Conservation (phyloP, 176 grass and related monocot species). For the Oryza longistaminata region DNA sequence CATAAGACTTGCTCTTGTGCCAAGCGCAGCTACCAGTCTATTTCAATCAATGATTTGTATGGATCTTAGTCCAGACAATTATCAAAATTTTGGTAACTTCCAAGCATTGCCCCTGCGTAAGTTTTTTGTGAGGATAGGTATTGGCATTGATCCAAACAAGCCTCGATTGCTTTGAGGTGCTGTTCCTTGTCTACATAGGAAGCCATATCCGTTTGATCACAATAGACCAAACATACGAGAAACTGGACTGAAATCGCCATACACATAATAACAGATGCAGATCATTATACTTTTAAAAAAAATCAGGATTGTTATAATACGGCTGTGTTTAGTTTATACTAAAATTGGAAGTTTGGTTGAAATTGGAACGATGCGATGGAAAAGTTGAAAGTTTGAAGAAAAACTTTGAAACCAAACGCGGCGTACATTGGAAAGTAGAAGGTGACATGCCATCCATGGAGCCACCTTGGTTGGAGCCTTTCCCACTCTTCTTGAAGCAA, state of each 20-base stretch:
- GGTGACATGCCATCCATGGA: too few species aligned
- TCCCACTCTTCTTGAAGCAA: constrained; percentile 13
- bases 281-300: not conserved
- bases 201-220: not conserved
- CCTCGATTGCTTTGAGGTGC: too few species aligned
- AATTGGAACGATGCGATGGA: too few species aligned
- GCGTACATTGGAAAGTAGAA: too few species aligned
- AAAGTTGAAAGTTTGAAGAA: too few species aligned
- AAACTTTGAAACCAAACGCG: too few species aligned
- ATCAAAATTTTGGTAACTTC: not conserved
- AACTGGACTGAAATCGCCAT: too few species aligned
- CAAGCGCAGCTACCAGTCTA: not conserved
- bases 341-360: too few species aligned
- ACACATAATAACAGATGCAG: too few species aligned
- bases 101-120: not conserved
- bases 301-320: not conserved
- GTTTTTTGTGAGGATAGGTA: not conserved
- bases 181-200: too few species aligned
- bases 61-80: not conserved
- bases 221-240: not conserved
- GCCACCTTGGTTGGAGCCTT: not conserved
- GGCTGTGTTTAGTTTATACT: too few species aligned
- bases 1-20: too few species aligned
- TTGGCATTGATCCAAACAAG: not conserved
- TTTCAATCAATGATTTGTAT: not conserved